These are phyloP conservation scores for Hypsizygus marmoreus DNA, from an alignment of 768 basidiomycete genomes.

Conservation along the genomic window DNA sequence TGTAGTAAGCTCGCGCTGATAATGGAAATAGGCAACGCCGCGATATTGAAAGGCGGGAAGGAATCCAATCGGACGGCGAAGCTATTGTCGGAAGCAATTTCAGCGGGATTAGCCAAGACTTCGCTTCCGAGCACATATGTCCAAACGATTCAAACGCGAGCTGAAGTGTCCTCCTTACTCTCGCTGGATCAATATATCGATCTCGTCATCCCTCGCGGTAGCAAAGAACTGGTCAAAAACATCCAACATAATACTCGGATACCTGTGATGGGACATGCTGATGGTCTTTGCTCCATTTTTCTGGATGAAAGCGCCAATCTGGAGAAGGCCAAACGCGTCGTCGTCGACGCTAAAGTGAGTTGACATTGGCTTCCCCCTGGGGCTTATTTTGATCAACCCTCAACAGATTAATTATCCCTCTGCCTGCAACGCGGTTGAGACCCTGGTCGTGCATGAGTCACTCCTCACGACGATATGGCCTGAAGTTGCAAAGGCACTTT, in stretches of 20 bases:
- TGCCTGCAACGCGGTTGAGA: slow-evolving; percentile 93
- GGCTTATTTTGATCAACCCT: neutral
- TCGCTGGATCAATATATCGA: slow-evolving; percentile 91
- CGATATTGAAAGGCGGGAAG: slow-evolving; percentile 96
- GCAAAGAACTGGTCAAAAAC: slow-evolving; percentile 83
- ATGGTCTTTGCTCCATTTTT: slow-evolving; percentile 90
- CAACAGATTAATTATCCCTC: slow-evolving; percentile 88
- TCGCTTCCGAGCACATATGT: slow-evolving; percentile 79
- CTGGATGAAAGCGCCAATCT: slow-evolving; percentile 80
- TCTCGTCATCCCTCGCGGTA: slow-evolving; percentile 94
- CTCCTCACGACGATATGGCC: slow-evolving; percentile 80
- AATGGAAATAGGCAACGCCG: slow-evolving; percentile 76
- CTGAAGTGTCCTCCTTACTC: slow-evolving; percentile 87
- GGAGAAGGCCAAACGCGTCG: slow-evolving; percentile 80
- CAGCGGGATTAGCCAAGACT: slow-evolving; percentile 72
- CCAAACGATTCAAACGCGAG: slow-evolving; percentile 89
- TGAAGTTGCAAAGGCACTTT: slow-evolving; percentile 69
- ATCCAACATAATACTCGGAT: slow-evolving; percentile 92
- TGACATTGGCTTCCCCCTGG: neutral
- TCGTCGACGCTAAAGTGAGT: slow-evolving; percentile 87
- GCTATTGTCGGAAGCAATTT: slow-evolving; percentile 79
- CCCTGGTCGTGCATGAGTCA: slow-evolving; percentile 79
- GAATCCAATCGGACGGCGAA: slow-evolving; percentile 84
- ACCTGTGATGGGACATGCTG: slow-evolving; percentile 98
- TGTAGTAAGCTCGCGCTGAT: neutral